Percentiles rank a stretch among this genome's conserved stretches.
These are phyloP conservation scores for Cordyceps cicadae DNA, from an alignment of 2,329 filamentous ascomycete species.

Conservation along the genomic window DNA sequence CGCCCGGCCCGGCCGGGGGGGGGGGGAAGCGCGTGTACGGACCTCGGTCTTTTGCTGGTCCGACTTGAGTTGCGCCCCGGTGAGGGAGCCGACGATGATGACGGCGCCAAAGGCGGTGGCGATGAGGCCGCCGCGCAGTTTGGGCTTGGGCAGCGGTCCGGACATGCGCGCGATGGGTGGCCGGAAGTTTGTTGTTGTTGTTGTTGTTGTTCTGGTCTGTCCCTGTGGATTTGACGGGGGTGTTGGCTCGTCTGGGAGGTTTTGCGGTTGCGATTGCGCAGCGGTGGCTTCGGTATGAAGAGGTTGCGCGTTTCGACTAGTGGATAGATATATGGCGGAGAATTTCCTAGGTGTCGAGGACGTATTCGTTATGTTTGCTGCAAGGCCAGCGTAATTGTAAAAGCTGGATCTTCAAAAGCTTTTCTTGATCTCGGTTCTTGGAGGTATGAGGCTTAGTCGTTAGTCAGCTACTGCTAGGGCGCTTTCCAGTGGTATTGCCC, in stretches of 20 bases:
- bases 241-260: too few relatives aligned
- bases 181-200: not conserved
- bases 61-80: conserved; percentile 41
- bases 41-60: conserved; percentile 39
- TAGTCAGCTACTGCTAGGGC: not conserved
- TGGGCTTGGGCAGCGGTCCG: conserved; percentile 20
- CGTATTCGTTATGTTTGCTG: not conserved
- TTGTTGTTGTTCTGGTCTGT: too few relatives aligned
- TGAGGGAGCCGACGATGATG: conserved; percentile 38
- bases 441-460: not conserved
- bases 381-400: not conserved
- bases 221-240: too few relatives aligned
- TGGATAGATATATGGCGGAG: not conserved
- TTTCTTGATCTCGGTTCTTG: not conserved
- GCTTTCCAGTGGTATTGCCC: not conserved
- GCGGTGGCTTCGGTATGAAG: not conserved
- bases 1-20: too few relatives aligned
- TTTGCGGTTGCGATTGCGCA: not conserved
- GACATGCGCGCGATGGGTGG: conserved; percentile 12
- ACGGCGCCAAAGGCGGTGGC: conserved; percentile 40
- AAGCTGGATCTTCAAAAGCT: not conserved
- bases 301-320: not conserved
- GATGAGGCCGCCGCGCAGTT: conserved; percentile 25
- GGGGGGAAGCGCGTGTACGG: too few relatives aligned
- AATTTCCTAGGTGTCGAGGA: not conserved